Base-by-base conservation (phyloP, 345 rosid species). In the Nasturtium officinale region DNA sequence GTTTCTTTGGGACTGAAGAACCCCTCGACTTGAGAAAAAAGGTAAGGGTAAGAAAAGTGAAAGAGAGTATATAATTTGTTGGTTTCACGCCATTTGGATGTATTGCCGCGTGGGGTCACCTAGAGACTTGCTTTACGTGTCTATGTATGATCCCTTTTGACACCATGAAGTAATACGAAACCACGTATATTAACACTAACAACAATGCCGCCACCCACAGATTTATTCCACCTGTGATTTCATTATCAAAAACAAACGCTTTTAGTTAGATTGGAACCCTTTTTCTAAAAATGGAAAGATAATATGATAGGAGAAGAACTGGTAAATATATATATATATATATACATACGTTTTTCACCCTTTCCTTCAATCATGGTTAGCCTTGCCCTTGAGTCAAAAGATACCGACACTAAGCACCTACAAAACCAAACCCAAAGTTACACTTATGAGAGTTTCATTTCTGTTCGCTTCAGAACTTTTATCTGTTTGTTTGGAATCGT, bases 351-450 rank as follows among this genome's bases (percentile, higher is more conserved):
- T 65, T 71, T 65, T 23, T 40, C 77, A 50, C n/a, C 11, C 51
- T 5, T 71, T 32, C 35, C 10, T 23, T 84, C 79, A 43, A 90
- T 81, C 47, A 73, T 50, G 0, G 92, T 96, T 72, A 92, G 82
- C 71, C 97, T 87, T 55, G 84, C 99, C 79, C 98, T 96, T 5
- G 96, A 90, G 82, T 90, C 99, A 82, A 96, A 73, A 46, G 97
- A 96, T 67, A 85, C 90, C 16, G 97, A 92, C 50, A 87, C 74
- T 80, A 92, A 68, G 43, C 90, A 85, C 92, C 99, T 92, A 80
- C 54, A 80, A 4, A 45, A 65, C 69, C 58, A 72, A 42, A 30
- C 54, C 72, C 59, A 71, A 40, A 50, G 32, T 32, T 16, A 55
- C 30, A 65, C 67, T 5, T 76, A 23, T 61, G 29, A 61, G 9